Conservation (phyloP, 306 rosid species). For the Trifolium fragiferum region DNA sequence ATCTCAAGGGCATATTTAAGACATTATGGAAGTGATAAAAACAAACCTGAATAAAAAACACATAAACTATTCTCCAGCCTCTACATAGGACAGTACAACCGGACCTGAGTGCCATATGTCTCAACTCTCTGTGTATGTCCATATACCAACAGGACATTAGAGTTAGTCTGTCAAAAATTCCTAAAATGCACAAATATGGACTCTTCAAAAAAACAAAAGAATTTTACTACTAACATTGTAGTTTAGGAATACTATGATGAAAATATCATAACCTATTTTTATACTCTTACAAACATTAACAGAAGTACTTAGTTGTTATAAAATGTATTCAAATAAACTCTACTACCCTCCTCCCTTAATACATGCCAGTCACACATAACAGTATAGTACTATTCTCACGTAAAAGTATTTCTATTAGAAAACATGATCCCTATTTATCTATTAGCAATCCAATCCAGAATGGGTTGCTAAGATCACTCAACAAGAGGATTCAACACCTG, state of each 20-base stretch:
- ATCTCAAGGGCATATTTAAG: too few relatives aligned
- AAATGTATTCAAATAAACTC: background rate
- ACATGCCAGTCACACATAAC: background rate
- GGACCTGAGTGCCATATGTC: too few relatives aligned
- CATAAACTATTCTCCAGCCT: too few relatives aligned
- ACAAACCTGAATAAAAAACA: too few relatives aligned
- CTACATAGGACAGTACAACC: too few relatives aligned
- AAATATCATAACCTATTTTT: too few relatives aligned
- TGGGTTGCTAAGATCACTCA: background rate
- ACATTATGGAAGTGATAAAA: too few relatives aligned
- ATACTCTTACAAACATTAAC: background rate
- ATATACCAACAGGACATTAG: too few relatives aligned
- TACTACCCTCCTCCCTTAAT: background rate
- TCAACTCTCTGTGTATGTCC: too few relatives aligned
- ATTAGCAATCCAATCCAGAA: background rate
- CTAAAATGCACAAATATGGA: background rate
- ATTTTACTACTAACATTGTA: too few relatives aligned
- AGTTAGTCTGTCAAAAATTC: background rate
- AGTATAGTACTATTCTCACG: background rate
- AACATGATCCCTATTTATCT: background rate
- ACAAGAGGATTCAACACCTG: background rate
- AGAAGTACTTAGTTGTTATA: background rate
- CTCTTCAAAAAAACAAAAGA: too few relatives aligned
- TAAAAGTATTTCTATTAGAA: background rate
- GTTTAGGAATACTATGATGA: too few relatives aligned